phyloP scores from a whole-genome alignment of 129 eudicot species.

The Solidago caesia region DNA sequence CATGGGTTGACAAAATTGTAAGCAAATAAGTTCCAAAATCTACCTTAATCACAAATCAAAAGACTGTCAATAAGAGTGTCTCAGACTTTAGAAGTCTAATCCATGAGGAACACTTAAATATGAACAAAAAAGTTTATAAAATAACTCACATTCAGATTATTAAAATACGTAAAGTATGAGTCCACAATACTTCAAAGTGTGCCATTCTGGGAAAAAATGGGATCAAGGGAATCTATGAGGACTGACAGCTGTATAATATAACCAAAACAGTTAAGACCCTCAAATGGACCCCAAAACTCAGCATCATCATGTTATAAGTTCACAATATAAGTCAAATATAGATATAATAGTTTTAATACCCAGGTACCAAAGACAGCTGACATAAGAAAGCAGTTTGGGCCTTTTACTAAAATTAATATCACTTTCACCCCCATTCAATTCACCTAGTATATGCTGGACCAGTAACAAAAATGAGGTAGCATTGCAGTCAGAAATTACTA shows the following conservation, averaged over 20 bases:
- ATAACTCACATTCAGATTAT: neutral
- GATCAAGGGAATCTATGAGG: neutral
- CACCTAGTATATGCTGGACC: no score
- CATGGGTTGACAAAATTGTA: neutral
- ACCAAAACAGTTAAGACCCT: neutral
- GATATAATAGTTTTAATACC: neutral
- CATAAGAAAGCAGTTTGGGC: no score
- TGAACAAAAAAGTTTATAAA: neutral
- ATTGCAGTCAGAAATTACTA: no score
- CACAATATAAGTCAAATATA: neutral
- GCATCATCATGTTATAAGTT: neutral
- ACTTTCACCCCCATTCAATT: no score
- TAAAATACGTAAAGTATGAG: neutral
- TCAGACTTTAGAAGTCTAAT: neutral
- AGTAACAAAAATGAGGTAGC: no score
- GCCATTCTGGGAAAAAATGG: neutral
- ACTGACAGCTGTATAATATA: neutral
- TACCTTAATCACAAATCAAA: neutral
- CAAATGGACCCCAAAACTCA: neutral
- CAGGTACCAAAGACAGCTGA: neutral
- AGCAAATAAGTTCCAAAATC: neutral
- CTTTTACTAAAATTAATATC: no score
- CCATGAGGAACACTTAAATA: neutral
- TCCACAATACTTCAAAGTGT: neutral
- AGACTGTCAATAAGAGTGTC: neutral